Evolutionary conservation across 2,329 filamentous ascomycete species (phyloP), one percentile per base, ranked within the genome.

Genomic region (Xylaria polymorpha): DNA sequence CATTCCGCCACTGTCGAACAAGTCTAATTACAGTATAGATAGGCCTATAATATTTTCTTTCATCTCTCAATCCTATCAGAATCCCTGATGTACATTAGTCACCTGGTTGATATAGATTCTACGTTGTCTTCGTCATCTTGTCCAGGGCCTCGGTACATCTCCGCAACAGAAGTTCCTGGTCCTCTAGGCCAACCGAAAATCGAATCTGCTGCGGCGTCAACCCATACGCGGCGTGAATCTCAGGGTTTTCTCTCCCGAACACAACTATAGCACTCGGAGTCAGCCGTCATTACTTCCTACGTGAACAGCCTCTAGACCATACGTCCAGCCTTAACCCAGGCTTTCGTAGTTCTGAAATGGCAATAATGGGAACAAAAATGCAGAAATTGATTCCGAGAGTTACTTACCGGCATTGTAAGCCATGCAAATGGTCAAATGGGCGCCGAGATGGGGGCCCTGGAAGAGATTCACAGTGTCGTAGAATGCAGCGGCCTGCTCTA

Each of bases 361-460:
- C 7, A n/a, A 43, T 2, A 10, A 25, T 6, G 8, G 29, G n/a
- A 35, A 41, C 20, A 5, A 20, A 48, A 12, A 39, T 14, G 9
- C 39, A 48, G 32, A 9, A 20, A 14, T 20, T 5, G 14, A 29
- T 7, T 22, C 22, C 1, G 15, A 43, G 20, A 41, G 14, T 43
- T 20, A 60, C 60, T 55, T 25, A 67, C 65, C 72, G 69, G 82
- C 80, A 66, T 82, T 84, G 72, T 86, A 87, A 0, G 84, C 79
- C 41, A 86, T 69, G 37, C 81, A 81, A 2, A 89, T 77, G 10
- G 85, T 87, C 61, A 83, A 77, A 71, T 85, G 85, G 0, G 85
- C 86, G 0, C 85, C 87, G 0, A 89, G 78, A 71, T 88, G 85
- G 1, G 86, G 86, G 0, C 85, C 85, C 1, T 83, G 80, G 72